Percentiles rank a stretch among this genome's conserved stretches.
Evolutionary conservation across 2,329 filamentous ascomycete species (phyloP).

Genomic region (Penicillium crustosum): DNA sequence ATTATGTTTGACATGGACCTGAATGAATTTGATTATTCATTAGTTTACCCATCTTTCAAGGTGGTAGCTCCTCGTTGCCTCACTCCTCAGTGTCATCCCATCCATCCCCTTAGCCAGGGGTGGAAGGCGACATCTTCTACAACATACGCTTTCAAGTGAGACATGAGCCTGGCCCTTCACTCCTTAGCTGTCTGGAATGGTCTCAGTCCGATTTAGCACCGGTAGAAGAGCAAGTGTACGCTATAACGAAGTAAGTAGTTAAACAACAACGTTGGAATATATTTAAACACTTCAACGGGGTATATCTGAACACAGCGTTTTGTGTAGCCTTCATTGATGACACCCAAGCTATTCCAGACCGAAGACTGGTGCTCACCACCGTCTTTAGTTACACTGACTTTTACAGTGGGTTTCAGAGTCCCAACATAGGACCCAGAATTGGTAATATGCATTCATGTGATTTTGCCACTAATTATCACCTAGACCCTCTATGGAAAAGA

Average conservation of each 20-base stretch:
- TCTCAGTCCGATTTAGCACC: not conserved
- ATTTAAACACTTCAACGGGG: not conserved
- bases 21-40: not conserved
- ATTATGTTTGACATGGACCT: not conserved
- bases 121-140: not conserved
- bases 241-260: not conserved
- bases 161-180: not conserved
- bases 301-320: not conserved
- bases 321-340: conserved; percentile 1
- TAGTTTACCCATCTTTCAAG: not conserved
- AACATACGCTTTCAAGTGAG: not conserved
- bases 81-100: not conserved
- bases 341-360: not conserved
- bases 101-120: not conserved
- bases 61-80: not conserved
- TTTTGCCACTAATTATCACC: not conserved
- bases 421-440: not conserved
- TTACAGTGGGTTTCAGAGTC: not conserved
- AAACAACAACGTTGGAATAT: not conserved
- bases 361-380: not conserved
- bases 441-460: not conserved
- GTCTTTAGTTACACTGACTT: not conserved
- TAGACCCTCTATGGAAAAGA: not conserved
- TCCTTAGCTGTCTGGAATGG: not conserved
- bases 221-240: not conserved